phyloP scores from a whole-genome alignment of 768 basidiomycete species.

The Tulasnella sp. region DNA sequence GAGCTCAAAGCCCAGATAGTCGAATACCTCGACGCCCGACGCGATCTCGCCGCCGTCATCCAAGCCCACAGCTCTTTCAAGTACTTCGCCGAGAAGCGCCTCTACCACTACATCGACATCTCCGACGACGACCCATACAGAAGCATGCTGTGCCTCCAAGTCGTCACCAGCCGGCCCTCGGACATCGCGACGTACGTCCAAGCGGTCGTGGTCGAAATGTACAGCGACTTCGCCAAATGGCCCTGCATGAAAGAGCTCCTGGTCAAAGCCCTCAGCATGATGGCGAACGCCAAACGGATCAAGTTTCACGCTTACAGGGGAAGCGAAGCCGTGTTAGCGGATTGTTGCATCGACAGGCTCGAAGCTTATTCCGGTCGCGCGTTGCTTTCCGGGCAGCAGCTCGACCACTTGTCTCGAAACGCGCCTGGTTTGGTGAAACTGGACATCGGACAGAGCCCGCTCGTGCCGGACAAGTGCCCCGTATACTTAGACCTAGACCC shows the following conservation, averaged over 20 bases:
- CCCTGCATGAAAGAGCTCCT: neutral
- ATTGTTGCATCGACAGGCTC: neutral
- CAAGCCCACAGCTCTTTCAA: neutral
- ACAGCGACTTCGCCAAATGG: neutral
- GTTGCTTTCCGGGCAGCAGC: neutral
- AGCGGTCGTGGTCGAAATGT: neutral
- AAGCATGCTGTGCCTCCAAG: neutral
- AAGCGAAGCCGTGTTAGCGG: neutral
- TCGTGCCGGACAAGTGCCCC: neutral
- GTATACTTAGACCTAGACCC: neutral
- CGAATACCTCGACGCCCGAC: neutral
- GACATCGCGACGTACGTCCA: neutral
- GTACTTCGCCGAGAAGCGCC: too few species aligned
- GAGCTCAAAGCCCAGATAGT: neutral
- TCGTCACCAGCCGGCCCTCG: neutral
- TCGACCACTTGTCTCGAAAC: conserved; percentile 2
- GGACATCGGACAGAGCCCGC: neutral
- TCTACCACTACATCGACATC: conserved; percentile 11
- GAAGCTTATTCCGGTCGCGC: neutral
- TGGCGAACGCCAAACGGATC: neutral
- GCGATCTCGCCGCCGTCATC: neutral
- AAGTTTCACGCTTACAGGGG: neutral
- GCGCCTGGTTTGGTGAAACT: neutral
- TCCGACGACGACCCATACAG: neutral
- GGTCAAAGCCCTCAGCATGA: neutral